Evolutionary conservation across 306 rosid species (phyloP).

Genomic region (Mimosa pudica): DNA sequence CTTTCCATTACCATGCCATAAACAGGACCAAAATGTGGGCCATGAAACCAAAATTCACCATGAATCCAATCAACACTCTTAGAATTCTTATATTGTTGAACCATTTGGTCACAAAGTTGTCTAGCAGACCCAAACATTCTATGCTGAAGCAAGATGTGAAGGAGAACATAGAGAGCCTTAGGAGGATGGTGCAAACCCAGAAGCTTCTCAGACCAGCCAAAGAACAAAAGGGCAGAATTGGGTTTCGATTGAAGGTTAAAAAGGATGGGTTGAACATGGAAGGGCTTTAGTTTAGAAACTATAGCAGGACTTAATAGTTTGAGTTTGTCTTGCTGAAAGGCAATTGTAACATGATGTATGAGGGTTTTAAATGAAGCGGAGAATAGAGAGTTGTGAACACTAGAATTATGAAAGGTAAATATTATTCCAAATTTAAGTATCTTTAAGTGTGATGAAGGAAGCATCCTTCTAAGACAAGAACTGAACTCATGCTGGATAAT

Average conservation of each 20-base stretch:
- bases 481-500: slow-evolving; percentile 7
- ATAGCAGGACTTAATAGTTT: slow-evolving; percentile 13
- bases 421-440: slow-evolving; percentile 1
- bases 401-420: background rate
- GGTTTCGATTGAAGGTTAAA: slow-evolving; percentile 27
- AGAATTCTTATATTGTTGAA: slow-evolving; percentile 15
- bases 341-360: slow-evolving; percentile 5
- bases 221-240: slow-evolving; percentile 32
- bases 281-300: slow-evolving; percentile 18
- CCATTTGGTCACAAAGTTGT: slow-evolving; percentile 23
- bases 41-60: background rate
- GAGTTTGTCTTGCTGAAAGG: slow-evolving; percentile 12
- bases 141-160: slow-evolving; percentile 30
- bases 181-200: slow-evolving; percentile 31
- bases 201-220: slow-evolving; percentile 31
- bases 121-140: slow-evolving; percentile 31
- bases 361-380: slow-evolving; percentile 20
- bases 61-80: slow-evolving; percentile 3
- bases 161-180: slow-evolving; percentile 19
- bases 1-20: slow-evolving; percentile 34
- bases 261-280: slow-evolving; percentile 29
- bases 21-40: slow-evolving; percentile 8
- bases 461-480: background rate
- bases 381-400: background rate
- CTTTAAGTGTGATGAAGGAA: slow-evolving; percentile 4